phyloP scores from a whole-genome alignment of 202 grass and related monocot species.

The Carex sylvatica region DNA sequence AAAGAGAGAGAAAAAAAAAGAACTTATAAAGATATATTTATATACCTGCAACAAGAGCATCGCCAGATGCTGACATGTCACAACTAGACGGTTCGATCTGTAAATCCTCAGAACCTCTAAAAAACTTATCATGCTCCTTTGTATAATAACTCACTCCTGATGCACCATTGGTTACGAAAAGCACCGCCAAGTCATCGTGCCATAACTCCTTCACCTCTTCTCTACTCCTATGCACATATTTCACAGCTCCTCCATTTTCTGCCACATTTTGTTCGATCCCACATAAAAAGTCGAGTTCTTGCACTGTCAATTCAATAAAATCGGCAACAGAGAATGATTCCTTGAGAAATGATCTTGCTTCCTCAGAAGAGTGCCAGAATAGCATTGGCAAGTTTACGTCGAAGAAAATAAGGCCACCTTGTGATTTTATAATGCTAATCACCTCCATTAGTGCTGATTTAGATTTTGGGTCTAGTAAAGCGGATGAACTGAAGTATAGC shows the following conservation, averaged over 20 bases:
- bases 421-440: constrained; percentile 62
- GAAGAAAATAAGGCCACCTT: constrained; percentile 60
- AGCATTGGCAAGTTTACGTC: constrained; percentile 76
- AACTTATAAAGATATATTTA: background rate
- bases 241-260: constrained; percentile 43
- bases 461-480: constrained; percentile 54
- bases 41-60: constrained; percentile 86
- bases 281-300: constrained; percentile 80
- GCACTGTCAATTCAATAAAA: constrained; percentile 69
- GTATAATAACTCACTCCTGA: constrained; percentile 91
- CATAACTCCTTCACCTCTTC: constrained; percentile 66
- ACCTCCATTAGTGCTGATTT: constrained; percentile 49
- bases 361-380: constrained; percentile 63
- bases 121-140: constrained; percentile 48
- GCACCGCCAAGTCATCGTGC: constrained; percentile 65
- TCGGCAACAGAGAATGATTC: constrained; percentile 66
- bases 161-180: constrained; percentile 85
- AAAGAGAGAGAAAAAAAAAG: background rate
- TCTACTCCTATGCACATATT: constrained; percentile 53
- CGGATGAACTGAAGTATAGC: constrained; percentile 85
- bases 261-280: constrained; percentile 46
- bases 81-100: constrained; percentile 68
- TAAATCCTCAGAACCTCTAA: constrained; percentile 72
- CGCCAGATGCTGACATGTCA: constrained; percentile 77
- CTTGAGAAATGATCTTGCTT: constrained; percentile 53